Percentiles rank a stretch among this genome's conserved stretches.
phyloP scores from a whole-genome alignment of 257 asterid species.

The Lycium ferocissimum region DNA sequence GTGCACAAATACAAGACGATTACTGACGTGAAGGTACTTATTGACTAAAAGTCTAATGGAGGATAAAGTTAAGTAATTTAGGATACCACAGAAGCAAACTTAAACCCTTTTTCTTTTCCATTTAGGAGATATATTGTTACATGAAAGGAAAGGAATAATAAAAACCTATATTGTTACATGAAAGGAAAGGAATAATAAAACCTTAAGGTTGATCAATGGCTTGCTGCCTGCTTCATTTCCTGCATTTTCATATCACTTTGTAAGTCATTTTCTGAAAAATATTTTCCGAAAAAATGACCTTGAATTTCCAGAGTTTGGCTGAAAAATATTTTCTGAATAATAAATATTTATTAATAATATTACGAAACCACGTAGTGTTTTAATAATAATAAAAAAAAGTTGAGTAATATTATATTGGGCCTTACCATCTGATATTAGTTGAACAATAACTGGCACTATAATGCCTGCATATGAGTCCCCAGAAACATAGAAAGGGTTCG shows the following conservation, averaged over 20 bases:
- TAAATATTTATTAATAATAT: no score
- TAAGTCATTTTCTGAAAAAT: no score
- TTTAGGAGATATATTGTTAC: not conserved
- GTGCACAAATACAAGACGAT: no score
- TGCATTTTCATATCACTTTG: not conserved
- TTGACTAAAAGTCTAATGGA: no score
- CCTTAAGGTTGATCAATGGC: slow-evolving; percentile 50
- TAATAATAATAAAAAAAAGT: not conserved
- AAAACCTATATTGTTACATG: not conserved
- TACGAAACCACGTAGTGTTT: not conserved
- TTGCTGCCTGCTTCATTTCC: slow-evolving; percentile 49
- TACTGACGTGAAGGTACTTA: no score
- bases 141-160: not conserved
- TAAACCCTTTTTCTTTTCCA: not conserved
- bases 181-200: not conserved
- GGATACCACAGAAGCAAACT: not conserved
- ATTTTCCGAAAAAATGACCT: no score
- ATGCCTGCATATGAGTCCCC: slow-evolving; percentile 56
- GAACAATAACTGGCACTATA: slow-evolving; percentile 40
- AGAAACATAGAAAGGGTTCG: slow-evolving; percentile 41
- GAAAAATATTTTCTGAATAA: no score
- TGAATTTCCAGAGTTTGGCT: no score
- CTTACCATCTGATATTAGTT: slow-evolving; percentile 42
- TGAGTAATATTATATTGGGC: no score
- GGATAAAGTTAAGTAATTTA: slow-evolving; percentile 17